Base-by-base conservation (phyloP, 1,139 yeast genomes). In the Debaryomycetaceae sp. region DNA sequence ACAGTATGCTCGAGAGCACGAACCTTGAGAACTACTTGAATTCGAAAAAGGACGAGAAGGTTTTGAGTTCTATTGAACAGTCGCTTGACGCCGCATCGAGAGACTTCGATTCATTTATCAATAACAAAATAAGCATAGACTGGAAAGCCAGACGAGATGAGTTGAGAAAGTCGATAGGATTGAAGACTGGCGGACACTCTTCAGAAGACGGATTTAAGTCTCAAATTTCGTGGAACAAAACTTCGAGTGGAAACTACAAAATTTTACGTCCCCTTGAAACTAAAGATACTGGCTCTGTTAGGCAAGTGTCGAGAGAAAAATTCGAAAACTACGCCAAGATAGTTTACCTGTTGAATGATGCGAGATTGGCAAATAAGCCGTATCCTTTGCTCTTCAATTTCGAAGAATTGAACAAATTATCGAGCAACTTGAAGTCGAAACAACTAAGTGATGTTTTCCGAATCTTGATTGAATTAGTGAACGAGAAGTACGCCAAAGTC, bases 111-210 rank as follows among this genome's bases (percentile, higher is more conserved):
- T 68, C 64, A 35, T 87, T 81, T 57, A 80, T 91, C 45, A 81
- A 77, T 50, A 78, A 82, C 42, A 87, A 83, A 52, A 75, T 92
- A 30, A 71, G 85, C 2, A 70, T 86, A 39, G 96, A 89, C 59
- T 92, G 98, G 97, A 79, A 81, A 45, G 78, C 77, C 38, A 78
- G 89, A 50, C 81, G 87, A 51, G 81, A 80, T 44, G 86, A 82
- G 50, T 75, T 88, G 39, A 78, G 87, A 56, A 80, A 79, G 48
- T 78, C 82, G 17, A 78, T 87, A 50, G 89, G 91, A 1, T 52
- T 56, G 36, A 56, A 54, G 37, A 44, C 49, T 29, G 37, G 38
- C 5, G 11, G 11, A 8, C 2, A 22, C 26, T 55, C 61, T 11
- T 48, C 59, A 3, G 52, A 51, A 34, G 58, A 54, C 30, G 56